These are phyloP conservation scores for Beverwykella pulmonaria DNA, from an alignment of 495 filamentous ascomycete genomes.

Conservation along the genomic window DNA sequence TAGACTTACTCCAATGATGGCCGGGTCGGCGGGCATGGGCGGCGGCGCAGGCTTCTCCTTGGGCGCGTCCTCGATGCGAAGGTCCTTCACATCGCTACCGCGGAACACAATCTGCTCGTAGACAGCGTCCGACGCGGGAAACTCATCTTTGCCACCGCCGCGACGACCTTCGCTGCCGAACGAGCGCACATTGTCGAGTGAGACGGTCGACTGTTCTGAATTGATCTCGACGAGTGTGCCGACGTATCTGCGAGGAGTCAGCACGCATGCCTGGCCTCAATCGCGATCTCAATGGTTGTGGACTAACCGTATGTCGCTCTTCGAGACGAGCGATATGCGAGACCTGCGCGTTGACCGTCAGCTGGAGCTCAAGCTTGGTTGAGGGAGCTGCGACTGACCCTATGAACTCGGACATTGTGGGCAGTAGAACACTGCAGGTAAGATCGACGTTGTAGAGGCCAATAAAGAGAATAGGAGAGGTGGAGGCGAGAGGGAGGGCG, in stretches of 20 bases:
- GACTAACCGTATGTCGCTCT: conserved; percentile 90
- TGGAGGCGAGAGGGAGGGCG: background rate
- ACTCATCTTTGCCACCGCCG: conserved; percentile 76
- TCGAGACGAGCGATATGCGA: conserved; percentile 88
- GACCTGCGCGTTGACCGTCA: conserved; percentile 53
- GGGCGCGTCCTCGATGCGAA: conserved; percentile 81
- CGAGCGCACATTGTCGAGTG: conserved; percentile 90
- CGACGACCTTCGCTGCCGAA: conserved; percentile 91
- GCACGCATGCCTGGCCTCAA: conserved; percentile 42
- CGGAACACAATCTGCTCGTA: conserved; percentile 99
- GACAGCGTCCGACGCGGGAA: conserved; percentile 75
- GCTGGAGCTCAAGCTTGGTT: conserved; percentile 14
- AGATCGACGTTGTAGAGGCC: conserved; percentile 2
- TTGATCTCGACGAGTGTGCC: conserved; percentile 97
- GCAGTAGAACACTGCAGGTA: conserved; percentile 51
- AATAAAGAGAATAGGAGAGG: conserved; percentile 3
- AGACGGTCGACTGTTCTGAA: conserved; percentile 92
- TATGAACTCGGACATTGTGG: conserved; percentile 13
- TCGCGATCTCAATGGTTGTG: conserved; percentile 16
- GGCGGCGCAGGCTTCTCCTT: conserved; percentile 69
- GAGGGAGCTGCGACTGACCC: conserved; percentile 1
- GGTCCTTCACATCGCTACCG: conserved; percentile 97
- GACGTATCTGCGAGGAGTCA: conserved; percentile 71
- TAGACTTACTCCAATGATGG: conserved; percentile 87
- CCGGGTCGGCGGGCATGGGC: conserved; percentile 90